A percentile compares a stretch with the other conserved stretches of the same genome.
phyloP scores from a whole-genome alignment of 768 basidiomycete genomes.

The Boletus bicolor region DNA sequence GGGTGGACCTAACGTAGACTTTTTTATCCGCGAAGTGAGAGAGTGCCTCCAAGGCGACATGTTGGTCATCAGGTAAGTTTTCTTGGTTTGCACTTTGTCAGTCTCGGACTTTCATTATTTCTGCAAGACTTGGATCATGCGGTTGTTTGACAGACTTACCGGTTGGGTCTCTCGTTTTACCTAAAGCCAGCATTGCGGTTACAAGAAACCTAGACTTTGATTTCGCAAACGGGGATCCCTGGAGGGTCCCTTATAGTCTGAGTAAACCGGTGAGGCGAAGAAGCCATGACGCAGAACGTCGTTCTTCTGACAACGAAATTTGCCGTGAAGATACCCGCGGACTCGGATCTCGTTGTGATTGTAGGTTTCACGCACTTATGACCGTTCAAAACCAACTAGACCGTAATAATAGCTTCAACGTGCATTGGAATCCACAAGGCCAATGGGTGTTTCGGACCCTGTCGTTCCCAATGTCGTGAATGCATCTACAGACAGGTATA shows the following conservation, averaged over 20 bases:
- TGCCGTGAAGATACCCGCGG: conserved; percentile 51
- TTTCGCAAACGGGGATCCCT: conserved; percentile 46
- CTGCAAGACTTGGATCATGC: conserved; percentile 72
- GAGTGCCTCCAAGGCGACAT: conserved; percentile 67
- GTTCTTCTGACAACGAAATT: conserved; percentile 2
- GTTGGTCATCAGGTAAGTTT: conserved; percentile 45
- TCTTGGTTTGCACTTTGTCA: not conserved
- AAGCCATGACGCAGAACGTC: not conserved
- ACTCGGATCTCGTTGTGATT: conserved; percentile 46
- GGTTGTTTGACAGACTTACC: conserved; percentile 65
- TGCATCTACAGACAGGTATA: conserved; percentile 79
- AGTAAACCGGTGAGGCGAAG: conserved; percentile 54
- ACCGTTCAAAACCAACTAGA: conserved; percentile 3
- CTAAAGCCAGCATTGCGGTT: conserved; percentile 63
- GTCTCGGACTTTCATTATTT: not conserved
- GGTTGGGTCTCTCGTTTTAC: conserved; percentile 75
- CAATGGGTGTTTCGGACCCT: conserved; percentile 32
- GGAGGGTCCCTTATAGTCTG: conserved; percentile 54
- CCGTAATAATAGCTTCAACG: conserved; percentile 41
- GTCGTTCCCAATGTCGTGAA: conserved; percentile 52
- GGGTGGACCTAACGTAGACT: conserved; percentile 81
- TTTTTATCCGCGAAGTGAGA: conserved; percentile 77
- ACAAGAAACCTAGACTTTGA: conserved; percentile 76
- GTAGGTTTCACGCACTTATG: conserved; percentile 35
- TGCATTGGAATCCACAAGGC: conserved; percentile 44